Base-by-base conservation (phyloP, 148 eudicot genomes). In the Limonium bicolor region DNA sequence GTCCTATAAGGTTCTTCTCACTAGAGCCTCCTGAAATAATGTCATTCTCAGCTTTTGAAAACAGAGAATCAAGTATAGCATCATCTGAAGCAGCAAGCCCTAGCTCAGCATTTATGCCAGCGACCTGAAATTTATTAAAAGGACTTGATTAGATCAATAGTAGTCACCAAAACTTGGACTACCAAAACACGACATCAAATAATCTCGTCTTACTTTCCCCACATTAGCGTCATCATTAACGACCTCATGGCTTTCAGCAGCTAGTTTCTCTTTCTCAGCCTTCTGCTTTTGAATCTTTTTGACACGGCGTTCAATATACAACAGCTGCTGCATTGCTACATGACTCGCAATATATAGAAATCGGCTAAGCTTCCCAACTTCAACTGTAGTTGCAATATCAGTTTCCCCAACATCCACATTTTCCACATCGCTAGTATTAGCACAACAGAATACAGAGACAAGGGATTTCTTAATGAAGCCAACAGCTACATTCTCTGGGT, bases 1-100 rank as follows among this genome's bases (percentile, higher is more conserved):
- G 55, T 54, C 95, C 95, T 48, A 90, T 83, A 76, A 90, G 61
- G 59, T 80, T 77, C 70, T 75, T 90, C 31, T 66, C 76, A 57
- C 43, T 21, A 29, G 73, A 62, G 64, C 75, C 67, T 43, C 80
- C 78, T 41, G 85, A 72, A 61, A 90, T 54, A 39, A 90, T 84
- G 71, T 90, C 97, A 56, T 73, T 84, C 63, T 90, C 95, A 44
- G 97, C 79, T 52, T 66, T 75, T 42, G 75, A 83, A 41, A 90
- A 78, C 5, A 80, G 69, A 18, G 60, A 62, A 69, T 90, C 97
- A 60, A 90, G 86, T 38, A 74, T 54, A 50, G 95, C 83, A 75
- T 90, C 97, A 48, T 84, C 93, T 55, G 97, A 77, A 48, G 85
- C 92, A 61, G 97, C 84, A 68, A 88, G 55, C 60, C 97, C 97